These are phyloP conservation scores for Malus sieversii DNA, from an alignment of 306 rosid species.

Conservation along the genomic window DNA sequence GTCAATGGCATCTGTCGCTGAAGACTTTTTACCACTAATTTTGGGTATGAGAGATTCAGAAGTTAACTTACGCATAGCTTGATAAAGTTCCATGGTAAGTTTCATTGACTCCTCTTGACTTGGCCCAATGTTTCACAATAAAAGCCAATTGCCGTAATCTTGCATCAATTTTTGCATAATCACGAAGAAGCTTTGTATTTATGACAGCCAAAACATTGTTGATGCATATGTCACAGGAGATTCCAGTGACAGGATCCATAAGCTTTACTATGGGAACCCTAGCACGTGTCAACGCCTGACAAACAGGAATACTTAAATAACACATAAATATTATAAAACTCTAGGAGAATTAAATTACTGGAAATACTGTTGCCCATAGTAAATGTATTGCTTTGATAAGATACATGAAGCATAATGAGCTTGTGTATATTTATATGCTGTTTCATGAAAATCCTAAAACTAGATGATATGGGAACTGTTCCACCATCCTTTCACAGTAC, in stretches of 20 bases:
- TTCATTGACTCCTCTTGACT: slow-evolving; percentile 93
- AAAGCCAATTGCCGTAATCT: slow-evolving; percentile 79
- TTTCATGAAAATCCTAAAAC: too few relatives aligned
- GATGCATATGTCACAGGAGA: slow-evolving; percentile 94
- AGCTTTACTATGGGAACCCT: slow-evolving; percentile 98
- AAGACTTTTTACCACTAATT: not conserved
- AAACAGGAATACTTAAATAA: slow-evolving; percentile 7
- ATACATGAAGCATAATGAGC: not conserved
- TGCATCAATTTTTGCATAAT: slow-evolving; percentile 65
- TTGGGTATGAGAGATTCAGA: not conserved
- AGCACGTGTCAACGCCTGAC: slow-evolving; percentile 92
- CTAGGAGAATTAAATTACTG: not conserved
- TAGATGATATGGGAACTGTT: too few relatives aligned
- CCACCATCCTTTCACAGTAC: too few relatives aligned
- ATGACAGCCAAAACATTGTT: slow-evolving; percentile 92
- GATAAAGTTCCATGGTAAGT: slow-evolving; percentile 97
- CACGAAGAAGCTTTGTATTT: slow-evolving; percentile 86
- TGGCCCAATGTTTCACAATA: slow-evolving; percentile 95
- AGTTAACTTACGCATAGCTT: slow-evolving; percentile 89
- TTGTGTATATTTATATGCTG: not conserved
- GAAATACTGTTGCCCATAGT: not conserved
- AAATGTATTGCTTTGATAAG: not conserved
- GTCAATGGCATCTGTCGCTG: not conserved
- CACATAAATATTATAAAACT: not conserved
- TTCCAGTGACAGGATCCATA: slow-evolving; percentile 81